Base-by-base conservation (phyloP, 2,329 filamentous ascomycete genomes). In the Pochonia chlamydosporia region DNA sequence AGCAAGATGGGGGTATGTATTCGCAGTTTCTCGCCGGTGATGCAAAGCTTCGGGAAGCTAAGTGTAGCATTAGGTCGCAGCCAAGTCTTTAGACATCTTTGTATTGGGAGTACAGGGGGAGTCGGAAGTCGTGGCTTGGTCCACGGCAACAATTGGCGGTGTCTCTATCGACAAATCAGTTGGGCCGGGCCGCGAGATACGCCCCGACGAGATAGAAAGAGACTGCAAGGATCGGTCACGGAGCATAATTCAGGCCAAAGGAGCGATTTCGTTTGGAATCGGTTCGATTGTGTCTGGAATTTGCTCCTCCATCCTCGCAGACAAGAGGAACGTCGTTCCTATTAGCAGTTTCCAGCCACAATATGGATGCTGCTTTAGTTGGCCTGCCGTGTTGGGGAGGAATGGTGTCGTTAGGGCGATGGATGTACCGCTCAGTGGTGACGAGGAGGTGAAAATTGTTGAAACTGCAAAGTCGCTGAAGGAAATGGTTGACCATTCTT, bases 301-400 rank as follows among this genome's bases (percentile, higher is more conserved):
- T 40, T 78, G 74, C 57, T 67, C 69, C 49, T 74, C 73, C 16
- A 73, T 79, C 11, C 56, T 78, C n/a, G 67, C 68, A 40, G 74
- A 79, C 54, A 66, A 71, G 49, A 63, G 66, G 6, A 68, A 72
- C 40, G 67, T 78, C 13, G 59, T 67, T 1, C 71, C 73, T 1
- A 54, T 79, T 26, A 76, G 72, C 44, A 71, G 75, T 56, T 76
- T 67, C 55, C 70, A 73, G 43, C 62, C 68, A 3, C 64, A 73
- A 1, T 63, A 70, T 3, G 66, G 64, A 1, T 75, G 73, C 49
- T 78, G 72, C 59, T 62, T 78, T 40, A 75, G 70, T 33, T 64
- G 74, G 62, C 75, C 74, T 1, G 73, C 67, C 3, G 65, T 76
- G 0, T 51, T 78, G 3, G 75, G 75, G 1, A 63, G 73, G 30